Base-by-base conservation (phyloP, 73 alveolate genomes). In the Paramecium caudatum region DNA sequence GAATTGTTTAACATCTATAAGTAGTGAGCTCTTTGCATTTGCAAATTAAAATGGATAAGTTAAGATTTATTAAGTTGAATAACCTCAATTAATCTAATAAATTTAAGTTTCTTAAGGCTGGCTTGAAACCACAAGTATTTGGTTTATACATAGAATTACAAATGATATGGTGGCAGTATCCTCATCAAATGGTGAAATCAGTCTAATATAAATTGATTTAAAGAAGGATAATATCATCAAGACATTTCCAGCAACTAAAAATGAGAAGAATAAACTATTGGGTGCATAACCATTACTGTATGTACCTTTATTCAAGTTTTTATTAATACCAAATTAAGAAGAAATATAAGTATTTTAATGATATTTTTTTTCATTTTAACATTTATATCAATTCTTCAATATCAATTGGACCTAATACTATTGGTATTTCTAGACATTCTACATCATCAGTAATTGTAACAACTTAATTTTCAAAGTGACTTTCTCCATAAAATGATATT, bases 1-100 rank as follows among this genome's bases (percentile, higher is more conserved):
- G 3, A 74, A 74, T 45, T 41, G 88, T 74, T n/a, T 74, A 6
- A 12, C 45, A 37, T 74, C 62, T 7, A 74, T 74, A 16, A 74
- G 32, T 74, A 23, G 46, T 12, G 88, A 74, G 16, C 16, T 41
- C 16, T 74, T 74, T 74, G 88, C 88, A 3, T 74, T 41, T 41
- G 62, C 88, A 15, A 74, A 74, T 74, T 39, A 74, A n/a, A 74
- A 74, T 74, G 88, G 88, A 7, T 36, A 27, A 27, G 68, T 74
- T 3, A 74, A 74, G 43, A 74, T 74, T 27, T 74, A 74, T 74
- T 41, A 41, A 19, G 47, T 21, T 41, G 88, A 74, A 41, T 5
- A 30, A 37, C 88, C 88, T 4, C 8, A 12, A 19, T 27, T 39
- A 2, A 37, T 36, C 7, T 23, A 74, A 27, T 3, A 74, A n/a